phyloP scores from a whole-genome alignment of 2,329 filamentous ascomycete species.

The Clonostachys sp. region DNA sequence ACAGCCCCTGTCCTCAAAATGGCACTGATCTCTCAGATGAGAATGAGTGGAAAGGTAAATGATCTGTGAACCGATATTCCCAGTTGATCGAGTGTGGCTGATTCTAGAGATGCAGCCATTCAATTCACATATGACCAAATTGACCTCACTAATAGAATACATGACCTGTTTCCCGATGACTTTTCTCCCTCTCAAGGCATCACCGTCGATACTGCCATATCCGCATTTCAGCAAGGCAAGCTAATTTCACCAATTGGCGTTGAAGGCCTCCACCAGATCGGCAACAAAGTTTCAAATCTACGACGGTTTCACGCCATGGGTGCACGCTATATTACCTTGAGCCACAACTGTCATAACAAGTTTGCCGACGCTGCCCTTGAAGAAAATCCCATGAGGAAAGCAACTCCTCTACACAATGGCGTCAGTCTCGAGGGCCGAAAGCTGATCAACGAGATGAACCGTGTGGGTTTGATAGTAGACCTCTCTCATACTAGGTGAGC shows the following conservation, averaged over 20 bases:
- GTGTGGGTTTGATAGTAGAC: constrained; percentile 91
- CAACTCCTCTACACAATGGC: constrained; percentile 62
- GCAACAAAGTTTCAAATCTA: constrained; percentile 73
- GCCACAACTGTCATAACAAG: constrained; percentile 88
- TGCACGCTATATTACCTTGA: constrained; percentile 83
- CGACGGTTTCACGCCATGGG: constrained; percentile 73
- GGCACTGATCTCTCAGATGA: constrained; percentile 69
- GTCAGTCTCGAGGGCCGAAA: constrained; percentile 65
- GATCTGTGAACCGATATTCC: not conserved
- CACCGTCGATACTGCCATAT: constrained; percentile 56
- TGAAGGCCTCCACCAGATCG: constrained; percentile 91
- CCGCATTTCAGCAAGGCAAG: constrained; percentile 54
- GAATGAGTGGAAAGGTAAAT: constrained; percentile 26
- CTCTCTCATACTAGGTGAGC: constrained; percentile 61
- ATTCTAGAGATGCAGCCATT: constrained; percentile 40
- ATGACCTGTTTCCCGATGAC: constrained; percentile 57
- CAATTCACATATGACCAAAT: constrained; percentile 69
- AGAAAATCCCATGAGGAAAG: constrained; percentile 43
- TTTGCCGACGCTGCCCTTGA: constrained; percentile 81
- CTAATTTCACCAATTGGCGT: constrained; percentile 77
- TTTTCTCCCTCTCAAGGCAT: constrained; percentile 66
- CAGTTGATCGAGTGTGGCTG: not conserved
- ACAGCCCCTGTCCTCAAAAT: constrained; percentile 68
- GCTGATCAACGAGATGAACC: constrained; percentile 85
- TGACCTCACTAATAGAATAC: constrained; percentile 64